Evolutionary conservation across 768 basidiomycete genomes (phyloP).

Genomic region (Saitozyma sp.): DNA sequence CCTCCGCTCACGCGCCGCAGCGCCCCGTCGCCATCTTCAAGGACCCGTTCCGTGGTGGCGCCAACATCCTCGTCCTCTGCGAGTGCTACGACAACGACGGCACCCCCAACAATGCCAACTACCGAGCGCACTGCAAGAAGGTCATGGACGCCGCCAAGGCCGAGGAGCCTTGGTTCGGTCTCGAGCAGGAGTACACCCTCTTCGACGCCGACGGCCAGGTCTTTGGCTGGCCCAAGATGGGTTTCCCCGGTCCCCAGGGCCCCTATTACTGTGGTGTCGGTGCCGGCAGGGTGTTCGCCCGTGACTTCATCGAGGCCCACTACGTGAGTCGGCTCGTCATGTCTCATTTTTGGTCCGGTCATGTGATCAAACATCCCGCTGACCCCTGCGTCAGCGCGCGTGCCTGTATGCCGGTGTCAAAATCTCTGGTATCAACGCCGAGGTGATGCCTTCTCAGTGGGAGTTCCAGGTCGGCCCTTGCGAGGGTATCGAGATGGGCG

Average conservation of each 20-base stretch:
- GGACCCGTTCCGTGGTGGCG: slow-evolving; percentile 97
- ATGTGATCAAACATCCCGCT: slow-evolving; percentile 12
- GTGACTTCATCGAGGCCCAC: slow-evolving; percentile 98
- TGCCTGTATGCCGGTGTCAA: slow-evolving; percentile 93
- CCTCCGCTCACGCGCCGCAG: slow-evolving; percentile 16
- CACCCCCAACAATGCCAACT: slow-evolving; percentile 94
- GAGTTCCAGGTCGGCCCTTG: slow-evolving; percentile 99
- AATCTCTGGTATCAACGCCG: slow-evolving; percentile 99
- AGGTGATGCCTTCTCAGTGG: slow-evolving; percentile 99
- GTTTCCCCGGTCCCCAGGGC: slow-evolving; percentile 98
- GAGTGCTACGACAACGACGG: slow-evolving; percentile 99
- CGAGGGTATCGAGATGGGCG: slow-evolving; percentile 96
- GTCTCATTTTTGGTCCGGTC: neutral
- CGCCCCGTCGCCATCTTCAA: slow-evolving; percentile 96
- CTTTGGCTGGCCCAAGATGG: slow-evolving; percentile 96
- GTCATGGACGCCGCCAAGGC: slow-evolving; percentile 72
- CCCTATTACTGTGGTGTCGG: slow-evolving; percentile 99
- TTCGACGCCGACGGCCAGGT: slow-evolving; percentile 88
- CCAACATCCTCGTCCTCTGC: slow-evolving; percentile 95
- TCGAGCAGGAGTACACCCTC: slow-evolving; percentile 99
- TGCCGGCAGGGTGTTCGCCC: slow-evolving; percentile 97
- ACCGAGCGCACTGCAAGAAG: slow-evolving; percentile 90
- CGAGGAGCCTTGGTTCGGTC: slow-evolving; percentile 86
- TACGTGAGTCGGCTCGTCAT: slow-evolving; percentile 56
- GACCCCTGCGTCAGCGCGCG: slow-evolving; percentile 38